Conservation (phyloP, 2,329 filamentous ascomycete species). For the Atkinsonella texensis region DNA sequence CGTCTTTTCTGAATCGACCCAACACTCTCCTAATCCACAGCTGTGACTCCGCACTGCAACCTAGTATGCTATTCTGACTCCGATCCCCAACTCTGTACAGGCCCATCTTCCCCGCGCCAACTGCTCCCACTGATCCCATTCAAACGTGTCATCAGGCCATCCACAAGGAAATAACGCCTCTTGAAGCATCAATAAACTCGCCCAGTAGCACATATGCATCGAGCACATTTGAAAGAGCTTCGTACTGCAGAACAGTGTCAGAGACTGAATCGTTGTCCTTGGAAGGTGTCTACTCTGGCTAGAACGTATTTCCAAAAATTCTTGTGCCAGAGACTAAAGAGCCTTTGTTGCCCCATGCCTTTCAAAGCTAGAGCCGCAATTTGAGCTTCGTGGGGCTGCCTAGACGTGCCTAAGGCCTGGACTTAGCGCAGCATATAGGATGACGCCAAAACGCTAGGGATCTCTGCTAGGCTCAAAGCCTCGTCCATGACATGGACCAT, state of each 20-base stretch:
- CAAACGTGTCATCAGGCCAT: slow-evolving; percentile 14
- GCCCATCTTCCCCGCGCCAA: slow-evolving; percentile 25
- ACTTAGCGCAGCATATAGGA: slow-evolving; percentile 21
- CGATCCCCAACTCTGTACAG: slow-evolving; percentile 25
- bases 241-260: slow-evolving; percentile 19
- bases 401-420: slow-evolving; percentile 8
- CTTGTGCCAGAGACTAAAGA: slow-evolving; percentile 22
- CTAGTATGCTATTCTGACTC: slow-evolving; percentile 27
- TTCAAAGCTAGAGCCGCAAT: slow-evolving; percentile 17
- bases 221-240: slow-evolving; percentile 21
- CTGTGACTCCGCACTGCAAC: slow-evolving; percentile 23
- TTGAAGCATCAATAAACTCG: slow-evolving; percentile 27
- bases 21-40: slow-evolving; percentile 22
- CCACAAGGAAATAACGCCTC: slow-evolving; percentile 23
- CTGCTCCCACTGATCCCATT: slow-evolving; percentile 24
- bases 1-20: slow-evolving; percentile 16
- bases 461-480: slow-evolving; percentile 23
- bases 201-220: slow-evolving; percentile 25
- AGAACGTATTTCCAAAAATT: slow-evolving; percentile 14
- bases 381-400: slow-evolving; percentile 15
- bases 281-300: slow-evolving; percentile 17
- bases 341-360: slow-evolving; percentile 17
- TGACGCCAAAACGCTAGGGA: slow-evolving; percentile 21
- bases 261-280: slow-evolving; percentile 21
- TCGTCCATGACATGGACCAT: slow-evolving; percentile 18